Base-by-base conservation (phyloP, 805 yeast species). In the Cyberlindnera nakhonratchasimensis region DNA sequence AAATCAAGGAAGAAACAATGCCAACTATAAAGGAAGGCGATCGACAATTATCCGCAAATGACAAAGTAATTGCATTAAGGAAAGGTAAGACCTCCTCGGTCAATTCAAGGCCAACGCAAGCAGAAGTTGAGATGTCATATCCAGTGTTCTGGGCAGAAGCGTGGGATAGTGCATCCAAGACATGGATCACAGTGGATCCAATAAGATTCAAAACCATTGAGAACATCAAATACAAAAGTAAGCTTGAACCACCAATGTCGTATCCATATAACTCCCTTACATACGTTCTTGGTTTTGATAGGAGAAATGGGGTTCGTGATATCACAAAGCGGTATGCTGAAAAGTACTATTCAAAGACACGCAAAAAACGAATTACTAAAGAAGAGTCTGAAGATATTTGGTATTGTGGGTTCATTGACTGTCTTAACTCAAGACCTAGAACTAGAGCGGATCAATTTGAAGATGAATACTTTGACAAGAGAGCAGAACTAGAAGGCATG, bases 121-220 rank as follows among this genome's bases (percentile, higher is more conserved):
- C 48, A 7, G 57, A 52, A 37, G 40, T 53, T 19, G 60, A 62
- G 40, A 46, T 61, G 36, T 55, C 57, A 8, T 82, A 69, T 54
- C 97, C 97, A 0, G 72, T 89, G 0, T 89, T 82, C 57, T 93
- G 99, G 99, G 80, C 80, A 18, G 99, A 93, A 59, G 96, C 86
- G 0, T 91, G 96, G 96, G 90, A 91, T 58, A 74, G 74, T 38
- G 77, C 73, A 44, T 64, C 78, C 5, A 72, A 79, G 45, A 75
- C 71, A 37, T 91, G 96, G 95, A 73, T 89, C n/a, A 77, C 95
- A 2, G 71, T 89, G 2, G 99, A 93, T 55, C 93, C 97, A 0
- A 66, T 82, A 0, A 80, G 82, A 22, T 72, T 81, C 42, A 63
- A 75, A 42, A 62, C 73, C 8, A 76, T 87, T 29, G 95, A 87